These are phyloP conservation scores for Aspergillus ellipticus DNA, from an alignment of 495 filamentous ascomycete genomes.

Conservation along the genomic window DNA sequence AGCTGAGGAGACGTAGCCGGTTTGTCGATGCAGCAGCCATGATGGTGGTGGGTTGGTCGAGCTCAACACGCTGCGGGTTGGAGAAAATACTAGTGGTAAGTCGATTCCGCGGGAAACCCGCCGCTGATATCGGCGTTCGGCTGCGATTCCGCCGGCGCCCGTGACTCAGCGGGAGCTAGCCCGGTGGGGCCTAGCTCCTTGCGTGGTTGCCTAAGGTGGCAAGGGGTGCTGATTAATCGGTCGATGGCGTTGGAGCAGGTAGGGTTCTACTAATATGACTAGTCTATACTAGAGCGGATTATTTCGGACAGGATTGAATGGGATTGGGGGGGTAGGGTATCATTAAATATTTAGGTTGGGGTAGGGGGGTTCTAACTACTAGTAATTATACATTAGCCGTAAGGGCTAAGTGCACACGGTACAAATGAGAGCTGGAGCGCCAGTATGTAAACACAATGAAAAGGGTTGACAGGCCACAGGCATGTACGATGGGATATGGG, in stretches of 20 bases:
- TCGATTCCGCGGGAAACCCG: constrained; percentile 27
- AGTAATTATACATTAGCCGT: constrained; percentile 15
- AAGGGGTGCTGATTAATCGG: background rate
- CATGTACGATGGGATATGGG: background rate
- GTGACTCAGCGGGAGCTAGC: constrained; percentile 15
- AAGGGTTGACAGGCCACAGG: constrained; percentile 1
- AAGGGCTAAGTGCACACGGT: constrained; percentile 6
- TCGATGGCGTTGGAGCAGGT: no score
- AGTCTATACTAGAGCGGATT: background rate
- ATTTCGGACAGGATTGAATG: background rate
- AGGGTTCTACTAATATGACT: no score
- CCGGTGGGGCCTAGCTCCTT: no score
- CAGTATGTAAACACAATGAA: background rate
- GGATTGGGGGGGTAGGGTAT: constrained; percentile 12
- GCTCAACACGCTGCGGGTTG: constrained; percentile 8
- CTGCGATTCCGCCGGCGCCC: constrained; percentile 10
- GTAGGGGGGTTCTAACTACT: background rate
- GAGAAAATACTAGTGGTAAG: constrained; percentile 20
- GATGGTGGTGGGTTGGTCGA: constrained; percentile 14
- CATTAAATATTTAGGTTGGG: constrained; percentile 6
- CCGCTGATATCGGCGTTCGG: constrained; percentile 8
- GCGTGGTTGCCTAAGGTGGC: background rate
- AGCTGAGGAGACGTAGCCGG: constrained; percentile 34
- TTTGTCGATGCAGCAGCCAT: constrained; percentile 39
- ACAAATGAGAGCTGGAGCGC: background rate